Conservation (phyloP, 305 asterid species). For the Fraxinus sp. region DNA sequence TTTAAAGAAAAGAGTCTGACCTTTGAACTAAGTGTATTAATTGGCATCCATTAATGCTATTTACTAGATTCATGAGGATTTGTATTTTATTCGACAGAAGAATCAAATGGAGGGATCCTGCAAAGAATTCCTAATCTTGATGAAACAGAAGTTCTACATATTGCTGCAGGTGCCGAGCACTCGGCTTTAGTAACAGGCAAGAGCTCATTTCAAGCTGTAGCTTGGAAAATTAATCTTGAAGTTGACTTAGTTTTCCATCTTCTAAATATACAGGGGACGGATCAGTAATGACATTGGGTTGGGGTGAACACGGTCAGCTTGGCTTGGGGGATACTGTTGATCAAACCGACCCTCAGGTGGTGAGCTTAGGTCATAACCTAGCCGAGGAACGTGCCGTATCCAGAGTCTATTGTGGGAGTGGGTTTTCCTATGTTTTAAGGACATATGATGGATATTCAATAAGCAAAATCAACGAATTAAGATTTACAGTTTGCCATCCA, state of each 20-base stretch:
- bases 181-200: constrained; percentile 72
- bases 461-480: not conserved
- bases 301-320: constrained; percentile 99
- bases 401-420: constrained; percentile 83
- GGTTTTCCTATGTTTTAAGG: constrained; percentile 58
- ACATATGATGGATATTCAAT: constrained; percentile 26
- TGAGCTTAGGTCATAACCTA: constrained; percentile 31
- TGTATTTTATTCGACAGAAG: constrained; percentile 24
- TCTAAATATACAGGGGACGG: constrained; percentile 49
- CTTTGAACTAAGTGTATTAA: not conserved
- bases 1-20: not conserved
- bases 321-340: constrained; percentile 70
- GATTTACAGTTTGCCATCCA: not conserved
- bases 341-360: constrained; percentile 50
- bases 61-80: not conserved
- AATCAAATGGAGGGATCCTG: constrained; percentile 27
- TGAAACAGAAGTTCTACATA: constrained; percentile 46
- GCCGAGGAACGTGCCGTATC: constrained; percentile 21
- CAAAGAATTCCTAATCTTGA: constrained; percentile 32
- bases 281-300: constrained; percentile 81
- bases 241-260: not conserved
- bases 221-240: constrained; percentile 1
- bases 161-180: constrained; percentile 93
- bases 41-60: not conserved
- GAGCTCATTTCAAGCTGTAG: not conserved